Percentiles rank a stretch among this genome's conserved stretches.
These are phyloP conservation scores for Aspergillus alliaceus DNA, from an alignment of 2,329 filamentous ascomycete genomes.

Conservation along the genomic window DNA sequence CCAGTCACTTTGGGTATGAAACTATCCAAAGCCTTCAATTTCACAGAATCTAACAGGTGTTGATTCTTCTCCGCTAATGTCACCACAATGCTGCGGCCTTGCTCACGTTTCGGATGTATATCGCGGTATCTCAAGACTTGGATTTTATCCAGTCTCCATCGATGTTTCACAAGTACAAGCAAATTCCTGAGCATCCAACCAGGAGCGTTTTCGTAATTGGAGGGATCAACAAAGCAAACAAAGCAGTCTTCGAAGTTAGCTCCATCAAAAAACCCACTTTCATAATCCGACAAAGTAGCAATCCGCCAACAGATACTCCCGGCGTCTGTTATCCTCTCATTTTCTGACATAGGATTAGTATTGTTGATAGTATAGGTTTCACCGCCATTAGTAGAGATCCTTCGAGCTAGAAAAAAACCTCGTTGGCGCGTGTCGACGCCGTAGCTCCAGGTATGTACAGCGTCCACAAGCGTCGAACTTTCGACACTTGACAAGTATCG, in stretches of 20 bases:
- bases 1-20: slow-evolving; percentile 85
- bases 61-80: slow-evolving; percentile 50
- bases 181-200: slow-evolving; percentile 93
- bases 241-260: slow-evolving; percentile 72
- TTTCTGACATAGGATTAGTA: not conserved
- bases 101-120: slow-evolving; percentile 71
- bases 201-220: slow-evolving; percentile 81
- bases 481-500: slow-evolving; percentile 63
- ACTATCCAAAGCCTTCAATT: slow-evolving; percentile 8
- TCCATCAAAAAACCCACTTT: slow-evolving; percentile 81
- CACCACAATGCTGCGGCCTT: slow-evolving; percentile 78
- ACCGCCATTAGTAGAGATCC: slow-evolving; percentile 46
- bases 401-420: slow-evolving; percentile 95
- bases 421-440: slow-evolving; percentile 78
- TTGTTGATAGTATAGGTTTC: not conserved
- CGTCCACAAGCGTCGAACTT: slow-evolving; percentile 75
- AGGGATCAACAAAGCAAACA: slow-evolving; percentile 87
- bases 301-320: slow-evolving; percentile 63
- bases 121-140: slow-evolving; percentile 92
- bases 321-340: not conserved
- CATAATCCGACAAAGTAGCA: slow-evolving; percentile 72
- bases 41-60: slow-evolving; percentile 30
- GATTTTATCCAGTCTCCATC: slow-evolving; percentile 73
- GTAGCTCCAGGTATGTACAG: slow-evolving; percentile 85
- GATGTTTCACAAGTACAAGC: slow-evolving; percentile 76